Base-by-base conservation (phyloP, 495 filamentous ascomycete species). In the Hypoxylon subgilvum region DNA sequence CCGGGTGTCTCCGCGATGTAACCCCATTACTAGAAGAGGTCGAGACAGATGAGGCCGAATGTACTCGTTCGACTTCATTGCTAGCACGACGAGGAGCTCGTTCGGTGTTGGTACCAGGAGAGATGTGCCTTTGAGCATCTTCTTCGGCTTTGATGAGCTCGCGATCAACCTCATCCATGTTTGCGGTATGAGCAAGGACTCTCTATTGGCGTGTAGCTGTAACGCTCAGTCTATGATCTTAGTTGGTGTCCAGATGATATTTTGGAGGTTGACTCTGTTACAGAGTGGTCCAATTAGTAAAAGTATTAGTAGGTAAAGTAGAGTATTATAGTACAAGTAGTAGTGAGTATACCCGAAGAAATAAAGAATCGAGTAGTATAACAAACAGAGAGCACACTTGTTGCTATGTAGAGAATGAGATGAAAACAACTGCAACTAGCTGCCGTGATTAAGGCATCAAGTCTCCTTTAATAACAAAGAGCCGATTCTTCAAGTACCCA, bases 111-210 rank as follows among this genome's bases (percentile, higher is more conserved):
- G 62, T 65, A 23, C 66, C 60, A 19, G 52, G 57, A 0, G 67
- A 63, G 1, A 56, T 10, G 3, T 51, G 49, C 18, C 19, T 43
- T 47, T 16, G 50, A 36, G 68, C 68, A 53, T 79, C 74, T 19
- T 48, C 64, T 68, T 85, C 81, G 31, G 79, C 79, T 40, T 69
- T 70, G 52, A 72, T 68, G 66, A 85, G 68, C 56, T 81, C 74
- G 27, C 74, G 76, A 63, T 86, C 84, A 47, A 78, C 72, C 54
- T 74, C 69, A 62, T 83, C 74, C 74, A 76, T 76, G n/a, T 31
- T 68, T 65, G 72, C 71, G 13, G 52, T 13, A 25, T 16, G 22
- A 13, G 18, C 23, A 22, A 14, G 10, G 5, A 30, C 10, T 5
- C 21, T 32, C 35, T 57, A 46, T 12, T 28, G 2, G 25, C 13